Percentiles rank a stretch among this genome's conserved stretches.
phyloP scores from a whole-genome alignment of 106 monocot species.

The Phalaenopsis equestris region DNA sequence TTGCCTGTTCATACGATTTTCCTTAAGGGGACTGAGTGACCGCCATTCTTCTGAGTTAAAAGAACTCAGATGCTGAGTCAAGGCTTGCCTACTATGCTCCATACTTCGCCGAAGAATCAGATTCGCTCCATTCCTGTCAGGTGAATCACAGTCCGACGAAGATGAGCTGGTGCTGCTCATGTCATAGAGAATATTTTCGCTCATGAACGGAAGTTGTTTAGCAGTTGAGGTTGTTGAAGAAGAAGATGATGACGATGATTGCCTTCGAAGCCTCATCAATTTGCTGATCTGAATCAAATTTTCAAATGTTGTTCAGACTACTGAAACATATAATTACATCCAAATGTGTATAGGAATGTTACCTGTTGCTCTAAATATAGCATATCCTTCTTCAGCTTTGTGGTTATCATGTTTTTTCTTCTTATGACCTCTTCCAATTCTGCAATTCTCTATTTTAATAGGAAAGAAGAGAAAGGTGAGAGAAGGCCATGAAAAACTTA shows the following conservation, averaged over 20 bases:
- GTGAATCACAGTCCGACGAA: slow-evolving; percentile 39
- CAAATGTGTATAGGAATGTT: background rate
- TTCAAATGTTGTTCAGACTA: too few relatives aligned
- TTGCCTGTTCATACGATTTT: slow-evolving; percentile 8
- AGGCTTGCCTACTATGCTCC: background rate
- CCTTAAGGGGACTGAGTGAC: slow-evolving; percentile 16
- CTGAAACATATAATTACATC: too few relatives aligned
- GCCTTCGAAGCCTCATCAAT: slow-evolving; percentile 33
- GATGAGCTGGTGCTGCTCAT: slow-evolving; percentile 45
- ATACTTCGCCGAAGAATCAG: background rate
- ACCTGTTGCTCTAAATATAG: slow-evolving; percentile 47
- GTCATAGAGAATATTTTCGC: slow-evolving; percentile 48
- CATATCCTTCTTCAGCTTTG: slow-evolving; percentile 56
- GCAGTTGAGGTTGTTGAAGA: slow-evolving; percentile 10
- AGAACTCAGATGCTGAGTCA: background rate
- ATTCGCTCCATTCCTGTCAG: slow-evolving; percentile 8
- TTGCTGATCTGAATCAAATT: slow-evolving; percentile 37
- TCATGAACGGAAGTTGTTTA: slow-evolving; percentile 21
- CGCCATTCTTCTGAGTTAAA: slow-evolving; percentile 3
- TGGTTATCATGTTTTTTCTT: slow-evolving; percentile 51
- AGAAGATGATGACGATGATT: background rate
- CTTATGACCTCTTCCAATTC: slow-evolving; percentile 47
- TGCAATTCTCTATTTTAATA: slow-evolving; percentile 30
- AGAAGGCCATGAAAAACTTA: background rate
- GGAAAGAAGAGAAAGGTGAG: slow-evolving; percentile 6